Base-by-base conservation (phyloP, 441 rosid genomes). In the Omphalea diandra region DNA sequence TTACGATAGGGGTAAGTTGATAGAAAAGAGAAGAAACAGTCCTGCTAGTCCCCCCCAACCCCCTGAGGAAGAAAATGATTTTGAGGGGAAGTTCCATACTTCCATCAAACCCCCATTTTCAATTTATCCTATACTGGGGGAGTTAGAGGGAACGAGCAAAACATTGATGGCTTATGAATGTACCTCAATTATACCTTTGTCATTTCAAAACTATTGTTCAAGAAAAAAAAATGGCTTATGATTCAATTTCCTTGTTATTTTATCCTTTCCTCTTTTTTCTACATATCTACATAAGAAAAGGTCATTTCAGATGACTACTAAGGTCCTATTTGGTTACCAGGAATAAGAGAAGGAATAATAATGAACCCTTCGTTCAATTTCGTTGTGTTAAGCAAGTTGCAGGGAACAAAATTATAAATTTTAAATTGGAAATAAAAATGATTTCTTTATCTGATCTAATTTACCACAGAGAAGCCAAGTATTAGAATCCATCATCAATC, bases 381-480 rank as follows among this genome's bases (percentile, higher is more conserved):
- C 44, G 27, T 17, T 32, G 63, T n/a, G 43, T 2, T 59, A n/a
- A 44, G 27, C 4, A 15, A 33, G 4, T 15, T 20, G 41, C 12
- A 20, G 9, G 33, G 63, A 7, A 59, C 44, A 59, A 15, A 20
- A 7, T 35, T 0, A 26, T 43, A 5, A 59, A 20, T 35, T 7
- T 5, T 18, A 7, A 35, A 59, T 18, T 44, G 20, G 22, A 59
- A n/a, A 22, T 27, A n/a, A 54, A 54, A 26, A 27, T 54, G 17
- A 54, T 26, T 54, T 26, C 56, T 26, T 3, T 12, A 33, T 46
- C 15, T n/a, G 57, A 38, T 49, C n/a, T 65, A 11, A 43, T 47
- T 47, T 35, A 49, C 69, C 44, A 65, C 26, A 64, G 4, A 36
- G 27, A 11, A 47, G 57, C 69, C 31, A 44, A 44, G 67, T 27